Conservation (phyloP, 2,329 filamentous ascomycete genomes). For the Ophioceras dolichostomum region DNA sequence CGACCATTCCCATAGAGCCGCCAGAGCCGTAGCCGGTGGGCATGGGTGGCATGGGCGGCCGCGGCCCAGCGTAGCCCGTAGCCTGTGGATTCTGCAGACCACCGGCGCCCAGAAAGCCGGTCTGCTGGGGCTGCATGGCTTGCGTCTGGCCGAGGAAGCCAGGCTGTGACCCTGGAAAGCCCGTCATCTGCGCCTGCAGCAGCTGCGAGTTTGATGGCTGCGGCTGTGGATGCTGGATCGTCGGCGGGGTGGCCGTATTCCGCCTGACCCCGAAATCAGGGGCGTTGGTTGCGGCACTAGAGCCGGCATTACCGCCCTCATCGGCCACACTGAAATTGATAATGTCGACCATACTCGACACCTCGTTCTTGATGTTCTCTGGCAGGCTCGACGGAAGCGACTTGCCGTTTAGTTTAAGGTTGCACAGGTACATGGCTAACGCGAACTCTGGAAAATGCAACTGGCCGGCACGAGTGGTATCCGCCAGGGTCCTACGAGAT, state of each 20-base stretch:
- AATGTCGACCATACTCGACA: constrained; percentile 99
- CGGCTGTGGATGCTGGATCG: constrained; percentile 58
- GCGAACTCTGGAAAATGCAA: constrained; percentile 97
- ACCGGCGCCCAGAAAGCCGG: constrained; percentile 56
- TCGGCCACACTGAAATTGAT: constrained; percentile 91
- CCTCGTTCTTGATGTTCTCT: constrained; percentile 85
- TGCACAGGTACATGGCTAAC: constrained; percentile 96
- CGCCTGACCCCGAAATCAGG: constrained; percentile 52
- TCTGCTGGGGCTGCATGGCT: constrained; percentile 54
- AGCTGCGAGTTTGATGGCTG: constrained; percentile 61
- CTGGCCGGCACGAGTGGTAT: constrained; percentile 93
- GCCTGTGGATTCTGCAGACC: constrained; percentile 60
- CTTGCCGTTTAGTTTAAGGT: constrained; percentile 81
- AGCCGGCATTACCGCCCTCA: constrained; percentile 31
- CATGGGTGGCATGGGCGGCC: constrained; percentile 78
- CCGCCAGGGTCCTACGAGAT: constrained; percentile 67
- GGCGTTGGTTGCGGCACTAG: constrained; percentile 41
- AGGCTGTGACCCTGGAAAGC: constrained; percentile 46
- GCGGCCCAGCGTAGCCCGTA: constrained; percentile 69
- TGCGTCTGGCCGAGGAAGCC: constrained; percentile 45
- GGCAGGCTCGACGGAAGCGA: constrained; percentile 62
- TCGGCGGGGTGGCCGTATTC: constrained; percentile 34
- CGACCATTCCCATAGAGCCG: constrained; percentile 49
- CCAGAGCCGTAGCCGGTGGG: constrained; percentile 42
- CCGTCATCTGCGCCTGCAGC: constrained; percentile 55